Base-by-base conservation (phyloP, 192 early-diverging fungal species). In the Coemansia sp. region DNA sequence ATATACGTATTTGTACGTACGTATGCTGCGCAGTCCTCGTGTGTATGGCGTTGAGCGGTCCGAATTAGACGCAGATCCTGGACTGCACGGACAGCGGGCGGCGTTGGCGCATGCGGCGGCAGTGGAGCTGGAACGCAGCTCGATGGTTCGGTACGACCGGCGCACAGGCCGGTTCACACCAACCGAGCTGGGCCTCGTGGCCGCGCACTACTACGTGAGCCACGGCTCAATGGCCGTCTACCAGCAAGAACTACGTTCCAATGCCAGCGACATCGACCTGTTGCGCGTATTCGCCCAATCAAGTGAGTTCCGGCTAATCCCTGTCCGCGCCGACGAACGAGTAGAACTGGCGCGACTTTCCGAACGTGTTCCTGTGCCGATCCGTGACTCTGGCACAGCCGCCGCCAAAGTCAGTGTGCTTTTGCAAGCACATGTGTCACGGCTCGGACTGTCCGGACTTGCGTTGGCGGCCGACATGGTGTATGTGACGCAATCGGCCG, bases 401-500 rank as follows among this genome's bases (percentile, higher is more conserved):
- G 88, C 89, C 28, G 91, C 95, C 49, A 99, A 99, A 73, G 89
- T 97, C 63, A 94, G 93, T 66, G 92, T 94, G 21, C 74, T 99
- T 38, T 82, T 99, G 26, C 97, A 99, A 71, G 83, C 93, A 1
- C 92, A 98, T 74, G 95, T 99, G 50, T 95, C 95, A n/a, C 90
- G 93, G 62, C 86, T 98, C 31, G 89, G 90, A 59, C 65, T 99
- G 34, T 88, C 95, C 34, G 96, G 95, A 0, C 95, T 98, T 76
- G 95, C 97, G 10, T 82, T 99, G 37, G 93, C 94, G 61, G 87
- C 93, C n/a, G 97, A 99, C 62, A 94, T 96, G 92, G 95, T 95
- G 1, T 97, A 94, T 83, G 94, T 99, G 17, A 97, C 97, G 15
- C 96, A 98, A 79, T 92, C 89, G 59, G 95, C 94, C 15, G 89